Conservation (phyloP, 371 early-diverging fungal genomes). For the Mucor sp. region DNA sequence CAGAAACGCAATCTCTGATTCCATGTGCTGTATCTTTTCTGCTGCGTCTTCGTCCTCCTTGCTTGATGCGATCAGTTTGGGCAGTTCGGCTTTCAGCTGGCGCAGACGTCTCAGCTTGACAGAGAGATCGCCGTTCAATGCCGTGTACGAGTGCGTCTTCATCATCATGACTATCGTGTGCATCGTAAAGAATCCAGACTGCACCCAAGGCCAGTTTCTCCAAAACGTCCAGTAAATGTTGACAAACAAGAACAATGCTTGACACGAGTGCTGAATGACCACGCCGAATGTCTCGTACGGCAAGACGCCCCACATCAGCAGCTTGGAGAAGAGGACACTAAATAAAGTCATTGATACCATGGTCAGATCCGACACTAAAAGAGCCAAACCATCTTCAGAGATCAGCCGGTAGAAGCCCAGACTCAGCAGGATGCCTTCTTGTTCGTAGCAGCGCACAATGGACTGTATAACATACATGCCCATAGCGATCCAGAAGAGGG, state of each 20-base stretch:
- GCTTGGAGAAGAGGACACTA: conserved; percentile 63
- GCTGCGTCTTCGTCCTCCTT: not conserved
- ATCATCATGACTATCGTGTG: conserved; percentile 92
- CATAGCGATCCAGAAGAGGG: conserved; percentile 90
- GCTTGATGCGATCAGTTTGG: conserved; percentile 26
- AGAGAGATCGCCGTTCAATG: conserved; percentile 72
- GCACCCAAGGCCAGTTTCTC: conserved; percentile 91
- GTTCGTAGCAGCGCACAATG: conserved; percentile 66
- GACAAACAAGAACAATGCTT: conserved; percentile 63
- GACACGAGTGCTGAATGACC: conserved; percentile 72
- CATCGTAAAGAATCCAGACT: conserved; percentile 84
- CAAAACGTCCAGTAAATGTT: conserved; percentile 70
- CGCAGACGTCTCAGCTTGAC: conserved; percentile 47
- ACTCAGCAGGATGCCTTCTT: conserved; percentile 70
- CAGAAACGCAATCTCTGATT: conserved; percentile 57
- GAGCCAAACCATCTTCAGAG: conserved; percentile 64
- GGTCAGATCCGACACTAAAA: conserved; percentile 69
- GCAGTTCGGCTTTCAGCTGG: conserved; percentile 37
- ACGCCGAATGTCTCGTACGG: conserved; percentile 57
- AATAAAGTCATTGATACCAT: conserved; percentile 66
- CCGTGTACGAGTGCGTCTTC: conserved; percentile 92
- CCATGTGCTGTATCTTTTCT: conserved; percentile 28
- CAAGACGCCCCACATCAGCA: conserved; percentile 57
- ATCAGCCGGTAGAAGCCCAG: conserved; percentile 62
- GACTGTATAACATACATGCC: conserved; percentile 77